Base-by-base conservation (phyloP, 495 filamentous ascomycete genomes). In the Penicillium mononematosum region DNA sequence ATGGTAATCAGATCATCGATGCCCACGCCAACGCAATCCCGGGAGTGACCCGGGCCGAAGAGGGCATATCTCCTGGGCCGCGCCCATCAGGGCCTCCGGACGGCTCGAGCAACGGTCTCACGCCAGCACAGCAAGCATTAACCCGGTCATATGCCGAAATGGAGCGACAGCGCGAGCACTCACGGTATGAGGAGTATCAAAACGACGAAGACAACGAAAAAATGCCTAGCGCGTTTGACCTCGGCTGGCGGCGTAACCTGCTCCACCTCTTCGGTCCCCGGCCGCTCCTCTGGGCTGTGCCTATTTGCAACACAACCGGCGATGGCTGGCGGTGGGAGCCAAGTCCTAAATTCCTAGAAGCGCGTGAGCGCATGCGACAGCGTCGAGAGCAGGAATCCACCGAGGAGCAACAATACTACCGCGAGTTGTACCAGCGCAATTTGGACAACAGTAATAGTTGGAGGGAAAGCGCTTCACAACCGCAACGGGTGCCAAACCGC, bases 271-370 rank as follows among this genome's bases (percentile, higher is more conserved):
- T 98, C 59, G 94, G 94, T 1, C 73, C 82, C 2, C 80, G 74
- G 0, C 84, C 85, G 11, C 70, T 83, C 31, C 75, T 90, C 5
- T 96, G 94, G 92, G 64, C 73, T 3, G 60, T 96, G n/a, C 95
- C 94, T 0, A 70, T 96, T 16, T 85, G 85, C 70, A 96, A 86
- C 53, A 93, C 90, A 0, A 86, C 82, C 0, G 92, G 92, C 10
- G 91, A 98, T 67, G 94, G 94, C n/a, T 98, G 92, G 92, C 82
- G 73, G 62, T 98, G 94, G 94, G 92, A 96, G 65, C 82, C 91
- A 1, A 96, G 84, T 41, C 71, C 75, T 1, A 81, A 80, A 56
- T 94, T 90, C 82, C 58, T 88, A 16, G 85, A 83, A 24, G 86
- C 85, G 4, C 78, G 84, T 41, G 86, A 91, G 20, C 70, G 74